A percentile compares a stretch with the other conserved stretches of the same genome.
phyloP scores from a whole-genome alignment of 2,329 filamentous ascomycete genomes.

The Hypoxylon rubiginosum region DNA sequence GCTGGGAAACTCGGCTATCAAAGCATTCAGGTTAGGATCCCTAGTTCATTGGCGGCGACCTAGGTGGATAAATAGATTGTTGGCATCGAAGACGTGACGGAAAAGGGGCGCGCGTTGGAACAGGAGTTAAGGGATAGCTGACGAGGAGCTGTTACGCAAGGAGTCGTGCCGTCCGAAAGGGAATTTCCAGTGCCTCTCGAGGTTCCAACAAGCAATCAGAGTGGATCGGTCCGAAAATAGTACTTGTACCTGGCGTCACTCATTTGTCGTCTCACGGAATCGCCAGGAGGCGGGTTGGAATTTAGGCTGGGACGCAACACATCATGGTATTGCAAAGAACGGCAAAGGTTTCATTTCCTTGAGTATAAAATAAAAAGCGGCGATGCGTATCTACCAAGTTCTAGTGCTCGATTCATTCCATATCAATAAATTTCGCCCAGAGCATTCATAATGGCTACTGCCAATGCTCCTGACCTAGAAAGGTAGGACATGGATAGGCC shows the following conservation, averaged over 20 bases:
- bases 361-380: too few species aligned
- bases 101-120: slow-evolving; percentile 63
- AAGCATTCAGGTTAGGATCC: slow-evolving; percentile 74
- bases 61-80: slow-evolving; percentile 67
- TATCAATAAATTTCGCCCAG: too few species aligned
- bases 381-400: too few species aligned
- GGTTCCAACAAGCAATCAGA: not conserved
- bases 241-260: too few species aligned
- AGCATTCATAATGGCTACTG: too few species aligned
- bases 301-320: too few species aligned
- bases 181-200: slow-evolving; percentile 56
- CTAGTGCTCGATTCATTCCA: too few species aligned
- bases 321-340: too few species aligned
- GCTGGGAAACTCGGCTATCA: slow-evolving; percentile 63
- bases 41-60: slow-evolving; percentile 54
- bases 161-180: slow-evolving; percentile 61
- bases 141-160: slow-evolving; percentile 54
- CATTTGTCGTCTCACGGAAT: too few species aligned
- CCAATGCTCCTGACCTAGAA: not conserved
- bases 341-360: too few species aligned
- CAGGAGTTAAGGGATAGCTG: slow-evolving; percentile 58
- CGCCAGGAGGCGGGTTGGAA: too few species aligned
- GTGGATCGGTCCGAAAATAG: not conserved
- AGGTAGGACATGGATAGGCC: not conserved
- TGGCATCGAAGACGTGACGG: slow-evolving; percentile 71